These are phyloP conservation scores for Nakazawaea molendinolei DNA, from an alignment of 805 yeast species.

Conservation along the genomic window DNA sequence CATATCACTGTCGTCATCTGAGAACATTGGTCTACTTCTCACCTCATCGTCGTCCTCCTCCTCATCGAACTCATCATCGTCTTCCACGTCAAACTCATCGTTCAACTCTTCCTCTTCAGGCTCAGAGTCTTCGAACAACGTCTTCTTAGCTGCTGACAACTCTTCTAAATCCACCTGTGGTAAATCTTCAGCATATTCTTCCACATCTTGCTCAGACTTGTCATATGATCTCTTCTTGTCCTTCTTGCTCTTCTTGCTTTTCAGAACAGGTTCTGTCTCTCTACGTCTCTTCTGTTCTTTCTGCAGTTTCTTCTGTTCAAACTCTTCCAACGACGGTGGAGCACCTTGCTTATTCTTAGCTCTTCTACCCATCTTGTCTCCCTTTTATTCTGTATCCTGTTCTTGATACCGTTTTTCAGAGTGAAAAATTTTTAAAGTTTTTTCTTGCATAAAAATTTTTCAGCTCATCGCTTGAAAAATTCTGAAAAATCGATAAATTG, in stretches of 20 bases:
- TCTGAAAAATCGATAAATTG: too few relatives aligned
- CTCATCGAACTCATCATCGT: constrained; percentile 35
- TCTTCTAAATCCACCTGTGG: constrained; percentile 69
- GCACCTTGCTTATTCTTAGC: constrained; percentile 88
- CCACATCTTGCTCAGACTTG: constrained; percentile 25
- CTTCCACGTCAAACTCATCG: constrained; percentile 28
- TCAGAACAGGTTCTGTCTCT: constrained; percentile 19
- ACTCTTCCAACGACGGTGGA: constrained; percentile 86
- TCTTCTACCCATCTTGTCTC: constrained; percentile 74
- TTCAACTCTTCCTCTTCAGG: constrained; percentile 35
- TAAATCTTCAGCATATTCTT: constrained; percentile 37
- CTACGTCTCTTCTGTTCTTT: constrained; percentile 30
- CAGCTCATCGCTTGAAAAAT: constrained; percentile 1
- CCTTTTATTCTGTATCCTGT: background rate
- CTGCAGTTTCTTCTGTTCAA: constrained; percentile 40
- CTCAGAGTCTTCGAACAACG: constrained; percentile 68
- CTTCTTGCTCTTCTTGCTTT: constrained; percentile 17
- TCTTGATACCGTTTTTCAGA: background rate
- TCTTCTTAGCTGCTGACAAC: constrained; percentile 60
- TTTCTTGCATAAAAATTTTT: background rate
- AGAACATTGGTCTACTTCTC: constrained; percentile 66
- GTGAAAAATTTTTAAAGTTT: constrained; percentile 5
- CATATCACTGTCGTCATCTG: constrained; percentile 64
- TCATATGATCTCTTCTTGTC: constrained; percentile 16
- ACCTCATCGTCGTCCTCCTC: constrained; percentile 61